phyloP scores from a whole-genome alignment of 768 basidiomycete genomes.

The Collybiopsis confluens region DNA sequence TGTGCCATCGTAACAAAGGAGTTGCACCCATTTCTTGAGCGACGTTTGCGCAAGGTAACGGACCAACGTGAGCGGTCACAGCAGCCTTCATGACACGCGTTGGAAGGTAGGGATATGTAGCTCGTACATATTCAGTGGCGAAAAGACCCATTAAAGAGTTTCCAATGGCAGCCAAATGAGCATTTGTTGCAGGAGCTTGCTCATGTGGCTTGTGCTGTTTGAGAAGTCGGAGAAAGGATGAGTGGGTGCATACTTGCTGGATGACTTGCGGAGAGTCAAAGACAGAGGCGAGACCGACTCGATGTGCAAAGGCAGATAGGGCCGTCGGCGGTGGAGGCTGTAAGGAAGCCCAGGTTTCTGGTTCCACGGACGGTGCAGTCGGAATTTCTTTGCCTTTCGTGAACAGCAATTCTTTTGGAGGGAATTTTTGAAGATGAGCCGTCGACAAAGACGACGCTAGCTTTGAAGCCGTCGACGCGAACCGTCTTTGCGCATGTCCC shows the following conservation, averaged over 20 bases:
- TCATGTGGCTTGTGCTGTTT: slow-evolving; percentile 53
- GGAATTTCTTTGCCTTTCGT: slow-evolving; percentile 25
- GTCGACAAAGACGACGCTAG: slow-evolving; percentile 43
- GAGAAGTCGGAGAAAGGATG: slow-evolving; percentile 57
- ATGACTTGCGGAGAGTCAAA: slow-evolving; percentile 49
- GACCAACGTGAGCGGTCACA: slow-evolving; percentile 88
- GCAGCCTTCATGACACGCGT: slow-evolving; percentile 89
- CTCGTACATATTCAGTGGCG: slow-evolving; percentile 76
- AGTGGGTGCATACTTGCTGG: slow-evolving; percentile 77
- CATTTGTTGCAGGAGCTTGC: slow-evolving; percentile 62
- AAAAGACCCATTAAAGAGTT: slow-evolving; percentile 91
- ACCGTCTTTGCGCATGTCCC: slow-evolving; percentile 6
- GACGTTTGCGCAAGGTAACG: slow-evolving; percentile 75
- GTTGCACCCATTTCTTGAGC: slow-evolving; percentile 81
- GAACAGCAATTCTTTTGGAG: slow-evolving; percentile 52
- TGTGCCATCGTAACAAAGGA: slow-evolving; percentile 78
- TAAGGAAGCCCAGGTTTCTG: slow-evolving; percentile 63
- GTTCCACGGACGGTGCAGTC: slow-evolving; percentile 44
- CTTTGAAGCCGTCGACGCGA: slow-evolving; percentile 5
- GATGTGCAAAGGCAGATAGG: slow-evolving; percentile 70
- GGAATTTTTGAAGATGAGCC: slow-evolving; percentile 51
- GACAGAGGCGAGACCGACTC: slow-evolving; percentile 67
- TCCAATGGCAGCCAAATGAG: slow-evolving; percentile 68
- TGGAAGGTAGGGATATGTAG: slow-evolving; percentile 85
- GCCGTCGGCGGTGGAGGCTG: slow-evolving; percentile 72